Evolutionary conservation across 1,139 yeast species (phyloP).

Genomic region (Debaryomycetaceae sp.): DNA sequence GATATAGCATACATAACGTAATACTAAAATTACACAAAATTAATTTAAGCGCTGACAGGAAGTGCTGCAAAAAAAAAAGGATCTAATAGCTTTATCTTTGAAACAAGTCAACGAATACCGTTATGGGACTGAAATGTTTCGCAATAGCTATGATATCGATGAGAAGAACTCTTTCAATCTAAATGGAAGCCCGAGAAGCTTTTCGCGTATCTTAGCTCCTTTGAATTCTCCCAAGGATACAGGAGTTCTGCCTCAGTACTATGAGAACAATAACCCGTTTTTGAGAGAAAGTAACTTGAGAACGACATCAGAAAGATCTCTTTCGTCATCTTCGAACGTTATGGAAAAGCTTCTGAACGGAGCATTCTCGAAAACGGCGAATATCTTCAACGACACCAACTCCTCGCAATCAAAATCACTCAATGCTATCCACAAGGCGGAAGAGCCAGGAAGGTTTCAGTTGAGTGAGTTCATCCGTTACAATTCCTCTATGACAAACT

Average conservation of each 20-base stretch:
- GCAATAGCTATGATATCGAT: background rate
- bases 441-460: conserved; percentile 1
- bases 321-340: conserved; percentile 4
- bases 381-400: conserved; percentile 6
- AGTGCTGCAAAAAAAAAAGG: conserved; percentile 4
- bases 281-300: background rate
- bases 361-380: conserved; percentile 4
- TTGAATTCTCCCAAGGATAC: conserved; percentile 2
- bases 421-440: background rate
- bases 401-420: conserved; percentile 6
- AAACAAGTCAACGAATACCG: background rate
- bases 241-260: conserved; percentile 1
- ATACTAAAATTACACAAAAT: background rate
- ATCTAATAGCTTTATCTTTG: background rate
- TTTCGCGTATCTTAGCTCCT: conserved; percentile 1
- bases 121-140: background rate
- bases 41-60: conserved; percentile 2
- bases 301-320: background rate
- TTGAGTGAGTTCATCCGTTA: conserved; percentile 2
- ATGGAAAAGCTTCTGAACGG: conserved; percentile 1
- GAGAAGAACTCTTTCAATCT: background rate
- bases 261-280: background rate
- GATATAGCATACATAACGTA: background rate
- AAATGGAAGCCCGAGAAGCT: background rate
- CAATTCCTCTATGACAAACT: conserved; percentile 2